Conservation (phyloP, 2,329 filamentous ascomycete species). For the Knoxdaviesia capensis region DNA sequence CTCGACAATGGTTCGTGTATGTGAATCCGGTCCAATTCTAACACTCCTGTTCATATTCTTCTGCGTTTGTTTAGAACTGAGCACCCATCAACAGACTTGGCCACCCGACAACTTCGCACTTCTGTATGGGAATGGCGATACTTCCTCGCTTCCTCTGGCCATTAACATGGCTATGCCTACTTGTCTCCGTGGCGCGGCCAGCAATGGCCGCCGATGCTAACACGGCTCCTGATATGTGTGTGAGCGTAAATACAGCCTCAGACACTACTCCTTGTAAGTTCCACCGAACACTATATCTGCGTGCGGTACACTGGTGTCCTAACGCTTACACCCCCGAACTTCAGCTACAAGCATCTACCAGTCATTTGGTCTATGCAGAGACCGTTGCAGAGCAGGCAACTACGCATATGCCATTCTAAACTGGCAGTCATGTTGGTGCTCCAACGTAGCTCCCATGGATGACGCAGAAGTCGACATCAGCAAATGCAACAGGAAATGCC, state of each 20-base stretch:
- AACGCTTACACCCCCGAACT: conserved; percentile 1
- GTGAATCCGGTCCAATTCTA: too few relatives aligned
- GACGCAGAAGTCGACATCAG: conserved; percentile 16
- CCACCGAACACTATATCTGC: neutral
- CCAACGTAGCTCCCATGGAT: conserved; percentile 40
- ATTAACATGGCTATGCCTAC: too few relatives aligned
- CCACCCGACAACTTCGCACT: too few relatives aligned
- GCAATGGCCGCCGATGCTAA: conserved; percentile 2
- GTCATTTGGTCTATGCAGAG: conserved; percentile 48
- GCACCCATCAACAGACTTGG: too few relatives aligned
- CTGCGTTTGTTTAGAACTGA: too few relatives aligned
- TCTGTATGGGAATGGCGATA: too few relatives aligned
- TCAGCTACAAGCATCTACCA: conserved; percentile 37
- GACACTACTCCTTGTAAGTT: conserved; percentile 20
- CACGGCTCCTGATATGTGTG: conserved; percentile 7
- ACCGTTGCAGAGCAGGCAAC: conserved; percentile 28
- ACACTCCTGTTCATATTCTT: too few relatives aligned
- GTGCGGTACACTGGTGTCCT: neutral
- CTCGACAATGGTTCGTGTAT: too few relatives aligned
- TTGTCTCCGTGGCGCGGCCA: too few relatives aligned
- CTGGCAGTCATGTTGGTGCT: conserved; percentile 51
- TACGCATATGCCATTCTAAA: conserved; percentile 53
- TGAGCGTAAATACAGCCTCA: conserved; percentile 20
- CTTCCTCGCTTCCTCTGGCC: too few relatives aligned
- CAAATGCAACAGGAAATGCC: conserved; percentile 38